Percentiles rank a stretch among this genome's conserved stretches.
phyloP scores from a whole-genome alignment of 169 alveolate genomes.

The Plasmodium ovale region DNA sequence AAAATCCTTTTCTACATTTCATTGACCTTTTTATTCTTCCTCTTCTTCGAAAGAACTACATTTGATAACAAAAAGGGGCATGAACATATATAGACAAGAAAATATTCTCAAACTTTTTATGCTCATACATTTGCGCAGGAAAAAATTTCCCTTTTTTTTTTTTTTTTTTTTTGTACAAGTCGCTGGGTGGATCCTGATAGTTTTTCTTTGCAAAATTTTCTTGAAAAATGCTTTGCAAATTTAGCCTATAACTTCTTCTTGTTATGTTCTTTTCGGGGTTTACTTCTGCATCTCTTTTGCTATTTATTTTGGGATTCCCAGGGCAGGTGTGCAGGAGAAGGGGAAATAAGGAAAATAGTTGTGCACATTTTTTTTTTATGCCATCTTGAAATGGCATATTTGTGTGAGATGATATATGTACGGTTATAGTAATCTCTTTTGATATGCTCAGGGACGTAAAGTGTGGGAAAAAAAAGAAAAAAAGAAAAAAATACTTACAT shows the following conservation, averaged over 20 bases:
- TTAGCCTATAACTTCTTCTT: slow-evolving; percentile 47
- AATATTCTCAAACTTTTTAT: too few species aligned
- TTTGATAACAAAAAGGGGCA: neutral
- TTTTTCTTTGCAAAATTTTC: slow-evolving; percentile 1
- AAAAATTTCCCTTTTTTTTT: slow-evolving; percentile 16
- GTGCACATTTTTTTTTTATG: neutral
- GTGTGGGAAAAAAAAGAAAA: neutral
- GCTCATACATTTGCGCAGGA: neutral
- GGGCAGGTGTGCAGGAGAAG: too few species aligned
- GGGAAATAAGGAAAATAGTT: too few species aligned
- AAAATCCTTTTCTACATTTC: neutral
- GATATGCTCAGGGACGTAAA: neutral
- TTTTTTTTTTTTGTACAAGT: slow-evolving; percentile 22
- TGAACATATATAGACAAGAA: neutral
- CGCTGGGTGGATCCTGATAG: slow-evolving; percentile 48
- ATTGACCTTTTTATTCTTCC: neutral
- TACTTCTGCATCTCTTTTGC: neutral
- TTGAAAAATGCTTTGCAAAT: slow-evolving; percentile 31
- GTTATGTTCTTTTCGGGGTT: slow-evolving; percentile 8
- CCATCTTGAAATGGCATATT: neutral
- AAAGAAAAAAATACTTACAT: neutral
- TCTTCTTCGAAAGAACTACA: slow-evolving; percentile 23
- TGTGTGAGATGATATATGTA: neutral
- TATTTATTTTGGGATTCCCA: too few species aligned
- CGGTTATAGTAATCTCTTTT: neutral